Conservation (phyloP, 306 rosid species). For the Casuarina equisetifolia region DNA sequence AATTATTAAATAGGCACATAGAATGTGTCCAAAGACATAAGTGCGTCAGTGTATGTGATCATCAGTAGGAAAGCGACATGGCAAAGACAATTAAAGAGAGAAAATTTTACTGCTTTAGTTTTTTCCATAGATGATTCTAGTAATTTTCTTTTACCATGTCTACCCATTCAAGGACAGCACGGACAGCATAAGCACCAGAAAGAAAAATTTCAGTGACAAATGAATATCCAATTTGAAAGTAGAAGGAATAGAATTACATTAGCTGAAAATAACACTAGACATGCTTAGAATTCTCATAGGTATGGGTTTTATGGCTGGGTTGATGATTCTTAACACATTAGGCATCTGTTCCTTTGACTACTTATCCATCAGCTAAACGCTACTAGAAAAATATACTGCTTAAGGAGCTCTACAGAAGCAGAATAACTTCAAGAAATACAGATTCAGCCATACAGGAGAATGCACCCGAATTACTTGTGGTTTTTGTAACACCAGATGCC, state of each 20-base stretch:
- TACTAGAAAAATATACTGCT: conserved; percentile 17
- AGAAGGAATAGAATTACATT: not conserved
- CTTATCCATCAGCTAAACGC: conserved; percentile 19
- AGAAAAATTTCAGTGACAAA: not conserved
- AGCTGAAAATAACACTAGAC: not conserved
- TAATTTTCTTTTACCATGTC: not conserved
- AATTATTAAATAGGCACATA: not conserved
- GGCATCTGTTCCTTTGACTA: not conserved
- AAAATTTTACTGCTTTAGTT: not conserved
- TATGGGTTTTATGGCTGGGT: not conserved
- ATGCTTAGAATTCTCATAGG: not conserved
- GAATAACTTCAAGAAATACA: conserved; percentile 23
- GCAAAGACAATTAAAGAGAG: not conserved
- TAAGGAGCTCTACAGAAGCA: conserved; percentile 12
- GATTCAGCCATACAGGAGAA: conserved; percentile 43
- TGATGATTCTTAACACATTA: conserved; percentile 1
- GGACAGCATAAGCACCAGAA: not conserved
- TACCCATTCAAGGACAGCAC: not conserved
- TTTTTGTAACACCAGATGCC: conserved; percentile 48
- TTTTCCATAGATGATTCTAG: too few species aligned
- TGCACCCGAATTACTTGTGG: conserved; percentile 35
- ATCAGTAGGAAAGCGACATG: not conserved
- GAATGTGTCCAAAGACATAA: not conserved
- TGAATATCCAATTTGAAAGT: not conserved
- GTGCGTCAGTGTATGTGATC: not conserved